Percentiles rank a stretch among this genome's conserved stretches.
phyloP scores from a whole-genome alignment of 169 alveolate species.

The Plasmodium billcollinsi region DNA sequence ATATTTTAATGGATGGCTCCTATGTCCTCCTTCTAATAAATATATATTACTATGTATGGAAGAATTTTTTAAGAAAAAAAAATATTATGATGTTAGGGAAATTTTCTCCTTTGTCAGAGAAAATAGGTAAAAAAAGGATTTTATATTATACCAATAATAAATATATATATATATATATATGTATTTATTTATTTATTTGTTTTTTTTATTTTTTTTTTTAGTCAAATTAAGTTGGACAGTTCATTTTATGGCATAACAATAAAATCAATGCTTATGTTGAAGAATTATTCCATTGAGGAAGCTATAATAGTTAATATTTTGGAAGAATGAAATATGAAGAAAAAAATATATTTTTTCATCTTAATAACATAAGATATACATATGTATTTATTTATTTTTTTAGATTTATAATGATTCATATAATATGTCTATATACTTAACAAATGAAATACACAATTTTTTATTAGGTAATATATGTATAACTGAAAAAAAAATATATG shows the following conservation, averaged over 20 bases:
- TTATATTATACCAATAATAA: not conserved
- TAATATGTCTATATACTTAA: conserved; percentile 65
- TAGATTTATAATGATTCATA: conserved; percentile 75
- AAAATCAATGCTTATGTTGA: conserved; percentile 74
- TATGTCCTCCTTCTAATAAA: conserved; percentile 77
- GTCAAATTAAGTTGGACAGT: conserved; percentile 75
- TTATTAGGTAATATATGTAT: conserved; percentile 45
- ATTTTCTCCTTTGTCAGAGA: conserved; percentile 70
- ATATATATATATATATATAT: not conserved
- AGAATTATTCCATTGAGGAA: conserved; percentile 49
- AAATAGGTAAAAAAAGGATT: conserved; percentile 32
- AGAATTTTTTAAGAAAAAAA: conserved; percentile 48
- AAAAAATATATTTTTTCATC: not conserved
- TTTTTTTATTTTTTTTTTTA: conserved; percentile 26
- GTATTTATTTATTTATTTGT: not conserved
- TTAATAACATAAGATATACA: not conserved
- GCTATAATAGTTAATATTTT: conserved; percentile 61
- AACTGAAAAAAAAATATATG: not conserved
- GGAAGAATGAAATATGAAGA: not conserved
- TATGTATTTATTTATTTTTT: conserved; percentile 2
- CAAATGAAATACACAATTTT: conserved; percentile 75
- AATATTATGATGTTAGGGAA: conserved; percentile 74
- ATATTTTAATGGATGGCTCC: conserved; percentile 76
- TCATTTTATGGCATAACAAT: conserved; percentile 69
- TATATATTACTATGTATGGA: conserved; percentile 73